phyloP scores from a whole-genome alignment of 2,329 filamentous ascomycete species.

The Nothophaeocryptopus gaeumannii region DNA sequence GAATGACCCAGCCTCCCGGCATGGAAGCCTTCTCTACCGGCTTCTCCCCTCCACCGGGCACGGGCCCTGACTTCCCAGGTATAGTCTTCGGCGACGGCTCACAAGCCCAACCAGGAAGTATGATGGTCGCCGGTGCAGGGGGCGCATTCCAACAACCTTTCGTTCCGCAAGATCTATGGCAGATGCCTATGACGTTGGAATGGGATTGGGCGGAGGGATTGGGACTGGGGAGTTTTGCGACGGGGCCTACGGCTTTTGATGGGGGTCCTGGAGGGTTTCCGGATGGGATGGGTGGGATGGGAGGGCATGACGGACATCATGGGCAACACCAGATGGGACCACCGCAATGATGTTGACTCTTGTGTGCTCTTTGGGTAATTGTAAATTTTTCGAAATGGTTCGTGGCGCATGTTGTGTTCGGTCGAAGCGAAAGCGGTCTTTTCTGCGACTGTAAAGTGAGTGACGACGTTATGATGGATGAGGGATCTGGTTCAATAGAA shows the following conservation, averaged over 20 bases:
- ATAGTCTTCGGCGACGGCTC: slow-evolving; percentile 8
- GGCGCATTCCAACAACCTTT: slow-evolving; percentile 74
- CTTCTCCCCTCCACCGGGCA: slow-evolving; percentile 11
- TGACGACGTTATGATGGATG: no score
- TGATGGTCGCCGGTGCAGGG: slow-evolving; percentile 3
- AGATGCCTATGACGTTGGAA: slow-evolving; percentile 92
- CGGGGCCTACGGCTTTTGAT: slow-evolving; percentile 22
- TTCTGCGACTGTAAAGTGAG: no score
- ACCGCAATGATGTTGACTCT: neutral
- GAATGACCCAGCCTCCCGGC: neutral
- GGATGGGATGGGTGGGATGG: neutral
- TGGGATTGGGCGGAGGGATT: slow-evolving; percentile 69
- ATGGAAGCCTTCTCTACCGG: slow-evolving; percentile 8
- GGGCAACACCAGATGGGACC: slow-evolving; percentile 1
- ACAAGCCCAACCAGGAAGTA: neutral
- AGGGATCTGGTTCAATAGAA: no score
- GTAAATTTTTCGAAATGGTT: no score
- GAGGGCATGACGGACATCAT: no score
- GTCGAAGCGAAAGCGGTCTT: no score
- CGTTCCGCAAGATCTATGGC: slow-evolving; percentile 89
- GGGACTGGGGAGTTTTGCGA: slow-evolving; percentile 33
- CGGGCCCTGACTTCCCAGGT: slow-evolving; percentile 16
- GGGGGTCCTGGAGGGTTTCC: slow-evolving; percentile 1
- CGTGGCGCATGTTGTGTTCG: no score
- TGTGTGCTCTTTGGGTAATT: no score